Percentiles rank a stretch among this genome's conserved stretches.
Conservation (phyloP, 1,139 yeast species). For the Taiozyma sp. region DNA sequence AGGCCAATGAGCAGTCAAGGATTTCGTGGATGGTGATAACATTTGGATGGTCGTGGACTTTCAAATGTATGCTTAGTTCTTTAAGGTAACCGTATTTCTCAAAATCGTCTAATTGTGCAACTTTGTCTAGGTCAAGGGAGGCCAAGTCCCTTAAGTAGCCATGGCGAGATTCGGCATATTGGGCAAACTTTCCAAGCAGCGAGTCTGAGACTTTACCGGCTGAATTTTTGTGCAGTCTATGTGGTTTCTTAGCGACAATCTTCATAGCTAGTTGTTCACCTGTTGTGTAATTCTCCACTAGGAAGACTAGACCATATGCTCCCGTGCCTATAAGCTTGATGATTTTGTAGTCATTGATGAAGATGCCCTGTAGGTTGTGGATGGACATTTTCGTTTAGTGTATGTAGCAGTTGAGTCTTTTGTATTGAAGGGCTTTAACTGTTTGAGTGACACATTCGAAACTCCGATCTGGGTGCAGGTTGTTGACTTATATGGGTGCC, state of each 20-base stretch:
- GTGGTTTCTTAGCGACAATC: constrained; percentile 49
- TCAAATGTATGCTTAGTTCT: constrained; percentile 70
- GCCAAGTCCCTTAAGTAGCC: constrained; percentile 12
- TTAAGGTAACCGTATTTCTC: constrained; percentile 43
- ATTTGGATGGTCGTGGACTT: constrained; percentile 75
- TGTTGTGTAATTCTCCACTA: constrained; percentile 52
- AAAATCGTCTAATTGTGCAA: constrained; percentile 28
- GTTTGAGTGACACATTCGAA: not conserved
- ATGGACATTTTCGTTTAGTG: not conserved
- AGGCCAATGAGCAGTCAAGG: constrained; percentile 47
- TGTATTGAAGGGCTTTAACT: not conserved
- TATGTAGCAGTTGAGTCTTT: not conserved
- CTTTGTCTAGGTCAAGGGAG: constrained; percentile 40
- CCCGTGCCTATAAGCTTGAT: constrained; percentile 76
- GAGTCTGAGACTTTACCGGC: constrained; percentile 10
- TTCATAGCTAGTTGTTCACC: constrained; percentile 65
- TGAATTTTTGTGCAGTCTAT: constrained; percentile 1
- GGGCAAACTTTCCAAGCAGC: constrained; percentile 21
- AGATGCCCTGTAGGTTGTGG: constrained; percentile 11
- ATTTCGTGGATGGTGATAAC: constrained; percentile 73
- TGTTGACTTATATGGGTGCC: not conserved
- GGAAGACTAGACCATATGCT: constrained; percentile 81
- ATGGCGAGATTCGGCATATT: constrained; percentile 12
- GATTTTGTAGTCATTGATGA: constrained; percentile 43
- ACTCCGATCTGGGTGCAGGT: not conserved